Base-by-base conservation (phyloP, 202 grass and related monocot species). In the Saccharum hybrid region DNA sequence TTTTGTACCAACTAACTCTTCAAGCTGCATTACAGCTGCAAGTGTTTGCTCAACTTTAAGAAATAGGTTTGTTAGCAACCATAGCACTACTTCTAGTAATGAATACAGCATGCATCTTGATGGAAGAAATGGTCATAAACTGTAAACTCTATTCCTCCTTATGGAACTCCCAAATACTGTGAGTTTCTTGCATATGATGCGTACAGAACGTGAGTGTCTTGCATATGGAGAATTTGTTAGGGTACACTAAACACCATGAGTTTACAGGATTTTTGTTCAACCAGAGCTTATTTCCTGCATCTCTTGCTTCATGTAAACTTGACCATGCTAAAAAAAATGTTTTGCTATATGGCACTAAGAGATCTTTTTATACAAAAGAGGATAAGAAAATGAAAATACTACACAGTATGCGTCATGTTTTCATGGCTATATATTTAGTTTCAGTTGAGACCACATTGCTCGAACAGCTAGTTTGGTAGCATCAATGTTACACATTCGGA, bases 231-330 rank as follows among this genome's bases (percentile, higher is more conserved):
- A 81, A 46, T 63, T 30, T 82, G 9, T 10, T 12, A 42, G 39
- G 41, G 23, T 54, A 74, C 23, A 63, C 7, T 23, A 45, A 76
- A n/a, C 38, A 37, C 12, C 1, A 31, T 51, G 12, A 34, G 6
- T 63, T 54, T 1, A 13, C 3, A 52, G 16, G 12, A 59, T 36
- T 56, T 23, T 5, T 51, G 4, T 80, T 42, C 36, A 57, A 73
- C 21, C 0, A 41, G 6, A 56, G 2, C 19, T 42, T 3, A 52
- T 42, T 78, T 23, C 28, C 39, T 36, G 8, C 28, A 18, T 45
- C 4, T 74, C 19, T 59, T 74, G 38, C 51, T 56, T 81, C 40
- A 13, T 74, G 23, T 81, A 76, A 57, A 57, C 15, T 49, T 40
- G 15, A 10, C 4, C 9, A 69, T 52, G 31, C 46, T 28, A 65